These are phyloP conservation scores for Artomyces pyxidatus DNA, from an alignment of 768 basidiomycete genomes.

Conservation along the genomic window DNA sequence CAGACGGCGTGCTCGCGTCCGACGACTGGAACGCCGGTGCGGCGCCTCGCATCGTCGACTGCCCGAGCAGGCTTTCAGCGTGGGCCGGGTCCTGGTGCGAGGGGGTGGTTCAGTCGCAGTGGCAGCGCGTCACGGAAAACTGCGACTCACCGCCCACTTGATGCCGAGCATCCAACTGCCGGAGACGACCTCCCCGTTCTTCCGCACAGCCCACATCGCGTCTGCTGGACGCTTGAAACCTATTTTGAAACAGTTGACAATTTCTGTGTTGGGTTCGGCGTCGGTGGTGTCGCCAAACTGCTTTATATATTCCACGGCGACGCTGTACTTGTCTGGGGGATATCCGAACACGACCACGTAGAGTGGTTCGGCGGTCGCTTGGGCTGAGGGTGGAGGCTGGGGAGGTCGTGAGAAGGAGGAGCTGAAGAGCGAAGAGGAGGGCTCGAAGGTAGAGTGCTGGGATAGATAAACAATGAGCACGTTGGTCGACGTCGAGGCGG, in stretches of 20 bases:
- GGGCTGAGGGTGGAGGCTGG: conserved; percentile 14
- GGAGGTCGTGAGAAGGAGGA: too few species aligned
- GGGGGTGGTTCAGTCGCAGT: too few species aligned
- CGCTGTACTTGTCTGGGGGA: conserved; percentile 67
- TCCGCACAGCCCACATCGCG: conserved; percentile 69
- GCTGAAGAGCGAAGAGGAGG: conserved; percentile 24
- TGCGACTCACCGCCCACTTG: conserved; percentile 69
- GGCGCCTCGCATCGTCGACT: conserved; percentile 18
- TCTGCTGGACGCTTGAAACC: conserved; percentile 66
- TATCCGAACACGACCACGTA: conserved; percentile 87
- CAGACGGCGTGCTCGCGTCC: conserved; percentile 13
- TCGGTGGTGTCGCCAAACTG: conserved; percentile 66
- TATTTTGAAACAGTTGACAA: conserved; percentile 76
- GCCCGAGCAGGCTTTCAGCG: conserved; percentile 44
- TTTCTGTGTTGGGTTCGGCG: conserved; percentile 56
- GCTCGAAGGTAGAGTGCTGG: conserved; percentile 35
- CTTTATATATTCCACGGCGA: conserved; percentile 67
- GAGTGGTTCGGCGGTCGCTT: conserved; percentile 31
- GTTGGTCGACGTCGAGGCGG: neutral
- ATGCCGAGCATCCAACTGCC: conserved; percentile 80
- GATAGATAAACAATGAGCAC: conserved; percentile 1
- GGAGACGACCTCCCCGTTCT: conserved; percentile 72
- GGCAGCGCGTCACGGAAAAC: too few species aligned
- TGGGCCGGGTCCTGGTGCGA: conserved; percentile 55
- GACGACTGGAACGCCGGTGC: conserved; percentile 14